Base-by-base conservation (phyloP, 768 basidiomycete species). In the Xerocomellus chrysenteron region DNA sequence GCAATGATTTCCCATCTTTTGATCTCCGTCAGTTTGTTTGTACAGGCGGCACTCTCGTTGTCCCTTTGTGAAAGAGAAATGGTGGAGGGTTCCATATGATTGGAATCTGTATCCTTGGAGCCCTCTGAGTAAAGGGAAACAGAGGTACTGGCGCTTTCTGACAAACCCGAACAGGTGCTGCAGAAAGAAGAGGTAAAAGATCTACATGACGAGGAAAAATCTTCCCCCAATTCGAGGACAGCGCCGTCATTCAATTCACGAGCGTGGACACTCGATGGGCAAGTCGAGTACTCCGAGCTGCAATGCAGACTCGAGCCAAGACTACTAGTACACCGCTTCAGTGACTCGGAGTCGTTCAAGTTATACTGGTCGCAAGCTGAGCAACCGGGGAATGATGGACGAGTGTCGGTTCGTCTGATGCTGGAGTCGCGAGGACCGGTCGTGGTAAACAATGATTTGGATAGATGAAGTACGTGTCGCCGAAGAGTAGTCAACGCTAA, bases 251-350 rank as follows among this genome's bases (percentile, higher is more conserved):
- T 35, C 37, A 5, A 12, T 33, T 14, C 48, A 8, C 45, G 36
- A 39, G 36, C 10, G 21, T 44, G 33, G 44, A 57, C 39, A 17
- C 58, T 49, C 7, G 68, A 60, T 7, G 55, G 47, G 37, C 69
- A 70, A 17, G 69, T 66, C 36, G 68, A 70, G 45, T 65, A 69
- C 35, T 52, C 54, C 11, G 68, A 60, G 56, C 57, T 58, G 35
- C 54, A 47, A n/a, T 48, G 48, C 32, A 19, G 47, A 43, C 48
- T 37, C 26, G 61, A 60, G 49, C 26, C 52, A 28, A 47, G 43
- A 55, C 65, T 45, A 26, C 65, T 45, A 26, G 21, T 36, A 37
- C 44, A 26, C 35, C 17, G 28, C 28, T 50, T 10, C 14, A 40
- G 21, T 17, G 54, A 49, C 8, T 44, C 50, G 36, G 43, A 55